phyloP scores from a whole-genome alignment of 2,329 filamentous ascomycete species.

The Colletotrichum brevisporum region DNA sequence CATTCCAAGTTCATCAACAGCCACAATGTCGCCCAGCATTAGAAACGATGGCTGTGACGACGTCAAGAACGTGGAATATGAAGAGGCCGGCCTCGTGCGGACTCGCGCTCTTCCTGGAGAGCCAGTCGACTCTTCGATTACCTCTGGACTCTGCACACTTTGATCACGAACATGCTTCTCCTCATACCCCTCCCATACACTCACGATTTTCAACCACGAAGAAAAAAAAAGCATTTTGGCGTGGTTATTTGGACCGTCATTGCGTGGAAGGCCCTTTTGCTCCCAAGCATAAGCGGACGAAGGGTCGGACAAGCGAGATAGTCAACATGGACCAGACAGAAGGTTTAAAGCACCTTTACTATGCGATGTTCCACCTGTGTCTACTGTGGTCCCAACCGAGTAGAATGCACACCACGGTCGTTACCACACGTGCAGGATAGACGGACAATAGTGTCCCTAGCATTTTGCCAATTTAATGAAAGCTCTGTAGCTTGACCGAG shows the following conservation, averaged over 20 bases:
- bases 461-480: slow-evolving; percentile 6
- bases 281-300: slow-evolving; percentile 13
- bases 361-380: slow-evolving; percentile 24
- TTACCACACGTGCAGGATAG: slow-evolving; percentile 33
- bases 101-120: background rate
- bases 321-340: slow-evolving; percentile 20
- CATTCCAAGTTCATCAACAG: slow-evolving; percentile 26
- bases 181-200: slow-evolving; percentile 38
- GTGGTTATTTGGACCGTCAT: slow-evolving; percentile 32
- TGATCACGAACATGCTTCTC: slow-evolving; percentile 33
- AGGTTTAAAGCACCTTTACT: slow-evolving; percentile 20
- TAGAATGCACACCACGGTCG: slow-evolving; percentile 35
- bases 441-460: slow-evolving; percentile 29
- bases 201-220: slow-evolving; percentile 36
- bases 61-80: slow-evolving; percentile 37
- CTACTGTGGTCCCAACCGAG: slow-evolving; percentile 37
- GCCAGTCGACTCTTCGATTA: slow-evolving; percentile 13
- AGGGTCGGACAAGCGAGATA: slow-evolving; percentile 20
- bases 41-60: slow-evolving; percentile 52
- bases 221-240: slow-evolving; percentile 35
- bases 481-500: background rate
- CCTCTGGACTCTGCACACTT: slow-evolving; percentile 28
- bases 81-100: slow-evolving; percentile 25
- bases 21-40: slow-evolving; percentile 44
- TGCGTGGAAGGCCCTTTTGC: slow-evolving; percentile 23